Evolutionary conservation across 148 eudicot genomes (phyloP), one percentile per base, ranked within the genome.

Genomic region (Rhododendron ferrugineum): DNA sequence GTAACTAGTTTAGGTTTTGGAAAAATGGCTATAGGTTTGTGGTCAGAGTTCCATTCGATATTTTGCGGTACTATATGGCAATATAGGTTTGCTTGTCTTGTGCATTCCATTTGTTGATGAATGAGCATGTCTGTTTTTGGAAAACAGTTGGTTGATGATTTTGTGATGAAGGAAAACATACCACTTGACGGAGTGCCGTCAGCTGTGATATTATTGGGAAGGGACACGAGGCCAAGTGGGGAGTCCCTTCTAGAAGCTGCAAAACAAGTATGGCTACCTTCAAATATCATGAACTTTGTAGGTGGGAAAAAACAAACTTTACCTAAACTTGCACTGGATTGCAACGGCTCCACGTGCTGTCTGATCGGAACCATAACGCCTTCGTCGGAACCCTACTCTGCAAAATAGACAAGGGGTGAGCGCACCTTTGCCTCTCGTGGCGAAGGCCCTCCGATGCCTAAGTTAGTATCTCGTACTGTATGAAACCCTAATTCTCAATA

Each of bases 191-290:
- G 89, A 87, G 86, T 81, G 50, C 70, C 42, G 60, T 76, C 85
- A 18, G 93, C 92, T 18, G 94, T 91, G 88, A 84, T 97, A 40
- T 87, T 97, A 40, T 85, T 97, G 86, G 99, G 96, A 87, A 94
- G 99, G 90, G 99, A 97, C 88, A 95, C 99, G 6, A 92, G 98
- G 89, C 99, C 99, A 36, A 97, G 99, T 83, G 99, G 99, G 76
- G 92, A 90, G 88, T 87, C 91, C 84, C 96, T 95, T 80, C 85
- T 95, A 36, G 94, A 95, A 70, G 99, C 98, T 83, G 99, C 96
- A 82, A 97, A 93, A 86, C 93, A 92, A 89, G 99, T 95, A 94
- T 78, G 75, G 3, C 34, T 89, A 79, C 50, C 22, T 23, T 68
- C 13, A 22, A 72, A 14, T 74, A 11, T 6, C 23, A 49, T 50